Percentiles rank a stretch among this genome's conserved stretches.
Conservation (phyloP, 331 rosid species). For the Telfairia occidentalis region DNA sequence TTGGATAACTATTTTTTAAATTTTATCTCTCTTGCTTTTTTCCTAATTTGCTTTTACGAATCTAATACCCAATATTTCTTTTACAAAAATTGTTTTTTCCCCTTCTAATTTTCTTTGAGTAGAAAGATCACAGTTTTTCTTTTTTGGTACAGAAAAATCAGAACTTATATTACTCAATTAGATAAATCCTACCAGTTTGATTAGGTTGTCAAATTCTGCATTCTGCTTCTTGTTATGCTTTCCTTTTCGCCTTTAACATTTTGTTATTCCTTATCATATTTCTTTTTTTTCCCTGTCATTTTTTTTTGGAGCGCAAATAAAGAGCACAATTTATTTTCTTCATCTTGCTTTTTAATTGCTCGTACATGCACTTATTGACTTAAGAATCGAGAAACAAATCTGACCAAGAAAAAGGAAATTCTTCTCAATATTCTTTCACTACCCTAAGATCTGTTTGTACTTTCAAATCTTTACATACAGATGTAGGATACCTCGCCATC, state of each 20-base stretch:
- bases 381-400: not conserved
- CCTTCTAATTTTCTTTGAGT: not conserved
- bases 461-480: no score
- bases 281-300: not conserved
- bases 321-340: no score
- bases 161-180: no score
- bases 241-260: not conserved
- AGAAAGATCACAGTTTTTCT: not conserved
- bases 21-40: not conserved
- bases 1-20: not conserved
- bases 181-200: not conserved
- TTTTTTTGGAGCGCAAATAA: not conserved
- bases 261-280: not conserved
- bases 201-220: not conserved
- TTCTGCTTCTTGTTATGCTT: not conserved
- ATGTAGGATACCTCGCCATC: no score
- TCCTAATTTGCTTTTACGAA: not conserved
- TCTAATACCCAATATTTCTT: not conserved
- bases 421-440: no score
- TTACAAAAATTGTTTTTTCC: not conserved
- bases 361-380: no score
- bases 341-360: no score
- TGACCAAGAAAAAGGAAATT: no score
- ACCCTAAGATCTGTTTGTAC: no score
- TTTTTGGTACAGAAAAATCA: no score